These are phyloP conservation scores for Candida yuanshanica DNA, from an alignment of 805 yeast species.

Conservation along the genomic window DNA sequence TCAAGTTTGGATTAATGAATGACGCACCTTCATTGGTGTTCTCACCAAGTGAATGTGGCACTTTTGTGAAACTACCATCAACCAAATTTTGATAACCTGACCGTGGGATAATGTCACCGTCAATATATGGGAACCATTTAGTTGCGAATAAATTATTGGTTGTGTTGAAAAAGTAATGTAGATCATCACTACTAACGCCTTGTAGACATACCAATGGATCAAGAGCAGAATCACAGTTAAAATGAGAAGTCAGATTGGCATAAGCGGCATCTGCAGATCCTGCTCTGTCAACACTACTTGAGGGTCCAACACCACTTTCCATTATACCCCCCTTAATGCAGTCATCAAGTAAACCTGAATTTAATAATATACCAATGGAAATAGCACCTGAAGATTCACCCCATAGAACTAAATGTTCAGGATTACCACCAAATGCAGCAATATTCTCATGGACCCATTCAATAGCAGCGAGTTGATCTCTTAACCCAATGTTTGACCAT, in stretches of 20 bases:
- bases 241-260: conserved; percentile 5
- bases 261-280: conserved; percentile 5
- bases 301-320: conserved; percentile 12
- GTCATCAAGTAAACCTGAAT: conserved; percentile 3
- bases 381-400: conserved; percentile 35
- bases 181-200: conserved; percentile 4
- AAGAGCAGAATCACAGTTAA: conserved; percentile 9
- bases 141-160: conserved; percentile 9
- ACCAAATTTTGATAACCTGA: conserved; percentile 6
- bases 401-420: conserved; percentile 29
- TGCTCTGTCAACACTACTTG: not conserved
- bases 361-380: conserved; percentile 11
- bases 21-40: conserved; percentile 18
- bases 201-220: conserved; percentile 12
- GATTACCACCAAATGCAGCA: conserved; percentile 31
- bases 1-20: conserved; percentile 2
- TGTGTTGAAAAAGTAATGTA: conserved; percentile 6
- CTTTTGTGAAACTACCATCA: conserved; percentile 12
- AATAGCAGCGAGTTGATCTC: conserved; percentile 30
- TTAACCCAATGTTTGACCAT: conserved; percentile 28
- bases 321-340: conserved; percentile 16
- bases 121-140: conserved; percentile 9
- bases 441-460: conserved; percentile 34
- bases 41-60: conserved; percentile 18
- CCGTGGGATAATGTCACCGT: conserved; percentile 14